Conservation (phyloP, 2,329 filamentous ascomycete genomes). For the Penicillium fuscoglaucum region DNA sequence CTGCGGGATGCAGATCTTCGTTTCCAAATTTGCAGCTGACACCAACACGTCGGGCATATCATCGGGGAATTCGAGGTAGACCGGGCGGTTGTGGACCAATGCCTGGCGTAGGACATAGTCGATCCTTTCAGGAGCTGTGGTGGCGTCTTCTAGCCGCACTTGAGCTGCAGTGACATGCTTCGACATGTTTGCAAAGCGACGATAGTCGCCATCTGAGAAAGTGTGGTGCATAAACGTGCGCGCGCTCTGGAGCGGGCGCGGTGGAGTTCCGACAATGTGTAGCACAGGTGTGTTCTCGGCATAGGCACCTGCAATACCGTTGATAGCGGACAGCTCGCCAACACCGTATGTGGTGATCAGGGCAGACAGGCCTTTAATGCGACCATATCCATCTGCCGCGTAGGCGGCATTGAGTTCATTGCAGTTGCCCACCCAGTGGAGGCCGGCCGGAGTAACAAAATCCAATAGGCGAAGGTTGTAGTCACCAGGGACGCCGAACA, state of each 20-base stretch:
- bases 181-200: conserved; percentile 53
- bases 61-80: conserved; percentile 56
- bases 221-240: conserved; percentile 63
- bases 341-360: conserved; percentile 54
- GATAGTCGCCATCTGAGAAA: conserved; percentile 60
- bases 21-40: conserved; percentile 23
- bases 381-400: conserved; percentile 36
- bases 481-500: conserved; percentile 71
- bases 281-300: conserved; percentile 70
- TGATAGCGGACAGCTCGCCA: conserved; percentile 66
- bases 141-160: conserved; percentile 48
- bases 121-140: conserved; percentile 51
- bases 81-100: conserved; percentile 55
- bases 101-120: conserved; percentile 54
- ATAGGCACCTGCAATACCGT: conserved; percentile 72
- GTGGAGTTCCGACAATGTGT: conserved; percentile 59
- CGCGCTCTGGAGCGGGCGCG: conserved; percentile 45
- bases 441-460: conserved; percentile 59
- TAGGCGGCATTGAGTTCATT: conserved; percentile 71
- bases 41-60: conserved; percentile 50
- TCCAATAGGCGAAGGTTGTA: conserved; percentile 70
- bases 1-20: conserved; percentile 17
- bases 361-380: conserved; percentile 33
- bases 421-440: conserved; percentile 66
- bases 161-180: conserved; percentile 53